A percentile compares a stretch with the other conserved stretches of the same genome.
Conservation (phyloP, 2,329 filamentous ascomycete species). For the Microsporum audouinii region DNA sequence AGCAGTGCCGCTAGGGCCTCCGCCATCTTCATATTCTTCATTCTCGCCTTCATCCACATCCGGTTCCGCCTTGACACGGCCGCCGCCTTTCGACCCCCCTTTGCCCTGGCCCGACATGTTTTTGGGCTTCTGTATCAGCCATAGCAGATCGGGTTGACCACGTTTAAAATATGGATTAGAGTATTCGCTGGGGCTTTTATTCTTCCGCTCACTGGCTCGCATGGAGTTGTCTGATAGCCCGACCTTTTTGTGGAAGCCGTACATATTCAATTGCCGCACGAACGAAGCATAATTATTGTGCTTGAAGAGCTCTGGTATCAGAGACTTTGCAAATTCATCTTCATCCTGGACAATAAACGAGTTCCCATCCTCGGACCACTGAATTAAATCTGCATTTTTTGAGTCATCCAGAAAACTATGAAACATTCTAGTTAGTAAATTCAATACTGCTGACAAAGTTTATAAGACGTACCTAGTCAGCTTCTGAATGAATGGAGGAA, state of each 20-base stretch:
- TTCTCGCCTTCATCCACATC: slow-evolving; percentile 60
- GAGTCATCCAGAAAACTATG: slow-evolving; percentile 80
- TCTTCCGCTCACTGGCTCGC: slow-evolving; percentile 91
- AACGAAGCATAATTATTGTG: slow-evolving; percentile 72
- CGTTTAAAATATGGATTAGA: slow-evolving; percentile 93
- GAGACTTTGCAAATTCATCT: slow-evolving; percentile 67
- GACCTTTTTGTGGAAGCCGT: slow-evolving; percentile 58
- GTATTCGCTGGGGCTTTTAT: slow-evolving; percentile 97
- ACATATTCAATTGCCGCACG: slow-evolving; percentile 59
- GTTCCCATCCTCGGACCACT: slow-evolving; percentile 93
- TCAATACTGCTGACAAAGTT: background rate
- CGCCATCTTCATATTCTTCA: slow-evolving; percentile 38
- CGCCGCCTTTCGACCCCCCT: slow-evolving; percentile 33
- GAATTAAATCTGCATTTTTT: slow-evolving; percentile 87
- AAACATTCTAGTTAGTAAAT: slow-evolving; percentile 9
- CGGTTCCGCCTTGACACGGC: slow-evolving; percentile 43
- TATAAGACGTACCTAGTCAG: slow-evolving; percentile 65
- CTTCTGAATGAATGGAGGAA: slow-evolving; percentile 96
- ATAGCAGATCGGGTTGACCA: slow-evolving; percentile 81
- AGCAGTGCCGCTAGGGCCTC: slow-evolving; percentile 14
- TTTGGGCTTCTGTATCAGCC: slow-evolving; percentile 94
- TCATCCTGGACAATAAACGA: slow-evolving; percentile 96
- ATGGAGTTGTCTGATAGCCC: slow-evolving; percentile 93
- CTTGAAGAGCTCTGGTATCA: slow-evolving; percentile 67
- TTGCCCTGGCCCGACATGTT: slow-evolving; percentile 51